Percentiles rank a stretch among this genome's conserved stretches.
phyloP scores from a whole-genome alignment of 2,329 filamentous ascomycete genomes.

The Colletotrichum tamarilloi region DNA sequence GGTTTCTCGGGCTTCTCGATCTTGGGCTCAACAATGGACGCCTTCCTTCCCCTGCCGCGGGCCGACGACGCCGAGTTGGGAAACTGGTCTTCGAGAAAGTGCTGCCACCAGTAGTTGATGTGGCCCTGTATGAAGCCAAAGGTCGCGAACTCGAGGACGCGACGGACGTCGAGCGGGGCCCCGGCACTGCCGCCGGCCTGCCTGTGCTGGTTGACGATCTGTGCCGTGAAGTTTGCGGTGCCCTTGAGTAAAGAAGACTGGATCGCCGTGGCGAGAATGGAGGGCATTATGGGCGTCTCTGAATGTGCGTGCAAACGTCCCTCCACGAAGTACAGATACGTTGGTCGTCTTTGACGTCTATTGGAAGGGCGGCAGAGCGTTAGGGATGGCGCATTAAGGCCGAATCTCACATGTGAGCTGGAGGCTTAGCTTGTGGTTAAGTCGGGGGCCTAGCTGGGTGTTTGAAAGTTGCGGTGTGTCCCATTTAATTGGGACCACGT shows the following conservation, averaged over 20 bases:
- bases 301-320: not conserved
- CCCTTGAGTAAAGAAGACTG: constrained; percentile 34
- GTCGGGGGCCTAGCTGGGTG: not conserved
- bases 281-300: constrained; percentile 19
- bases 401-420: not conserved
- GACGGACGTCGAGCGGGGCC: constrained; percentile 43
- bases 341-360: not conserved
- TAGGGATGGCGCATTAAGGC: constrained; percentile 11
- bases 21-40: constrained; percentile 26
- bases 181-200: not conserved
- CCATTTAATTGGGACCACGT: constrained; percentile 33
- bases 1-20: constrained; percentile 27
- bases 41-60: not conserved
- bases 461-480: constrained; percentile 30
- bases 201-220: constrained; percentile 33
- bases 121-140: constrained; percentile 49
- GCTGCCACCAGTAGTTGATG: constrained; percentile 49
- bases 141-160: constrained; percentile 48
- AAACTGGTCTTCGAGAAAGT: constrained; percentile 48
- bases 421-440: not conserved
- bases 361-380: not conserved
- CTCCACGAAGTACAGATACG: not conserved
- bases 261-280: constrained; percentile 30
- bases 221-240: constrained; percentile 33
- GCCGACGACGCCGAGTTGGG: constrained; percentile 39